Conservation (phyloP, 306 rosid species). For the Citrullus amarus region DNA sequence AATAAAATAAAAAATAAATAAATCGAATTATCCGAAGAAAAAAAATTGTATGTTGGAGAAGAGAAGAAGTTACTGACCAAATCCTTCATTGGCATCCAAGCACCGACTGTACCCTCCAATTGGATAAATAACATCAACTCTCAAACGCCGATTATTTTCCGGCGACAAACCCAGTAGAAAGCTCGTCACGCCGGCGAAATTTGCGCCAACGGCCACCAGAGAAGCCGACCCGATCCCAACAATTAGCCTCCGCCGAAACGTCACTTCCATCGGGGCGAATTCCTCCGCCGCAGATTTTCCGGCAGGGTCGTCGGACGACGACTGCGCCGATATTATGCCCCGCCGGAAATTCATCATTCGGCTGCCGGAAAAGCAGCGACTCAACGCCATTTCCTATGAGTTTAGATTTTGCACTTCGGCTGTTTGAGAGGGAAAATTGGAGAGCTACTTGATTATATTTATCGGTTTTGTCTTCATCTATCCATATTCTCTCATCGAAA, state of each 20-base stretch:
- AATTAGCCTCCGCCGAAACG: slow-evolving; percentile 46
- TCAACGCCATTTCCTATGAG: not conserved
- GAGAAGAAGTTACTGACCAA: slow-evolving; percentile 33
- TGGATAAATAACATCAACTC: slow-evolving; percentile 67
- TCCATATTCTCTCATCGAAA: too few relatives aligned
- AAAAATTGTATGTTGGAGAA: not conserved
- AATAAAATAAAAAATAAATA: not conserved
- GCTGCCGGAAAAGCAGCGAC: slow-evolving; percentile 21
- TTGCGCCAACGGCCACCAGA: slow-evolving; percentile 68
- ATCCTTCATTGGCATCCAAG: slow-evolving; percentile 65
- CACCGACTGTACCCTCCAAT: slow-evolving; percentile 62
- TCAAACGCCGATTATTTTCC: slow-evolving; percentile 45
- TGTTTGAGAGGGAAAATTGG: not conserved
- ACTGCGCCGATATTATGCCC: slow-evolving; percentile 1
- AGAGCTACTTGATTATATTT: not conserved
- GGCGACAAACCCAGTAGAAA: slow-evolving; percentile 63
- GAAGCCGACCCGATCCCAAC: slow-evolving; percentile 72
- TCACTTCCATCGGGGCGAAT: slow-evolving; percentile 37
- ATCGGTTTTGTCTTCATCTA: not conserved
- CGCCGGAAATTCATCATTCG: slow-evolving; percentile 11
- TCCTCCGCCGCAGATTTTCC: slow-evolving; percentile 33
- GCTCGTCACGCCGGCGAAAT: slow-evolving; percentile 66
- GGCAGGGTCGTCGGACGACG: not conserved
- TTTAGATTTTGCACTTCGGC: slow-evolving; percentile 8
- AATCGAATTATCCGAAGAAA: not conserved